Evolutionary conservation across 2,329 filamentous ascomycete genomes (phyloP), one percentile per base, ranked within the genome.

Genomic region (Capronia americana): DNA sequence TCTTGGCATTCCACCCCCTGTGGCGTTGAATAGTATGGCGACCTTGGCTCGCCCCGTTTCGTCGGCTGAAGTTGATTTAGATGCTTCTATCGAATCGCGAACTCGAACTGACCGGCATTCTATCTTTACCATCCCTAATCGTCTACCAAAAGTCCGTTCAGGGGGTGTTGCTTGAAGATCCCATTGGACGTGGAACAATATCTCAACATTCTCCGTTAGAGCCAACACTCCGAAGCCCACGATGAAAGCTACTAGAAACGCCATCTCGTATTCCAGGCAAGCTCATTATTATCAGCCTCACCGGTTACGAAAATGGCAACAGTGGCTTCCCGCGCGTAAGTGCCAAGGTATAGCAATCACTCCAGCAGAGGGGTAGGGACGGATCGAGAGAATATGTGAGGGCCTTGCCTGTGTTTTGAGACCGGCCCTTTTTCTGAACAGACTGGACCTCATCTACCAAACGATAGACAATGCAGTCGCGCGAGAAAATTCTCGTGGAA

Each of bases 401-500:
- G 5, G 24, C 1, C 17, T 14, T 20, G 20, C n/a, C 17, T 11
- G 46, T 10, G 24, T 50, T 50, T 50, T 24, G 46, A 4, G 17
- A 23, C 24, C 2, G 46, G 24, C 20, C 11, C 14, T 23, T n/a
- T 50, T 4, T 50, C 46, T 50, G 46, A 23, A n/a, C 20, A 2
- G 11, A 23, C n/a, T 24, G 46, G 11, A 50, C 24, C 46, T 23
- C 46, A 20, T 11, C 5, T 23, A 24, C n/a, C 3, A 24, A 26
- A 20, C 3, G n/a, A 7, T 24, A 23, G 46, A 20, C n/a, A 5
- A 50, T 50, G 46, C 46, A 50, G 46, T 50, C 46, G 20, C 75
- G 67, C 82, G 48, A 61, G 48, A 61, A 54, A 28, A 56, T 56
- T 23, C 26, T 56, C 10, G 17, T 56, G 7, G 53, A 56, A 20